Percentiles rank a stretch among this genome's conserved stretches.
phyloP scores from a whole-genome alignment of 2,329 filamentous ascomycete genomes.

The Meredithiella fracta region DNA sequence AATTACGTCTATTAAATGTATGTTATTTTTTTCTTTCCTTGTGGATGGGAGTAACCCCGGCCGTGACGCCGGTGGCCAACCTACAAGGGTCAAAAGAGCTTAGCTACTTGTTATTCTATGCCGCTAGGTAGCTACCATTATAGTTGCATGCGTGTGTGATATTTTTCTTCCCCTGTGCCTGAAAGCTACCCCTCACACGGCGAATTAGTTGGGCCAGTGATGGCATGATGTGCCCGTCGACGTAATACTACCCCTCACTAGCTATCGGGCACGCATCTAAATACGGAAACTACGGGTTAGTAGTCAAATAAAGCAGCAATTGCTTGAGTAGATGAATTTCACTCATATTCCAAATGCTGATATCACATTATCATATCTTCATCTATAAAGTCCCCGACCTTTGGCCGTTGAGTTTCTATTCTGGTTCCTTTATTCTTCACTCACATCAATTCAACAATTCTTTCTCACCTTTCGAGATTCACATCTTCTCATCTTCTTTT shows the following conservation, averaged over 20 bases:
- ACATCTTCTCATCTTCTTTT: too few relatives aligned
- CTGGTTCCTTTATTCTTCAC: background rate
- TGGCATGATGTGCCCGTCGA: background rate
- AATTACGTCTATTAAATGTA: background rate
- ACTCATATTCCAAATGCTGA: background rate
- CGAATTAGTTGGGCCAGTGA: background rate
- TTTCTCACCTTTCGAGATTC: background rate
- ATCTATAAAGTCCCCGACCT: conserved; percentile 1
- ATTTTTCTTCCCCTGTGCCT: too few relatives aligned
- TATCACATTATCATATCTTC: background rate
- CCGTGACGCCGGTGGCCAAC: background rate
- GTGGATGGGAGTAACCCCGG: background rate
- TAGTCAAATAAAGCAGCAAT: background rate
- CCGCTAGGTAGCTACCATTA: too few relatives aligned
- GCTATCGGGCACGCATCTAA: background rate
- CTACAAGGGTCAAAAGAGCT: background rate
- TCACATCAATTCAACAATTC: background rate
- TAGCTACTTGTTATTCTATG: too few relatives aligned
- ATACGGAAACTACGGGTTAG: background rate
- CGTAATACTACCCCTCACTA: background rate
- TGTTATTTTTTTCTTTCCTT: too few relatives aligned
- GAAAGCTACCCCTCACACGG: background rate
- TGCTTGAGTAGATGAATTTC: too few relatives aligned
- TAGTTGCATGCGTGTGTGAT: too few relatives aligned
- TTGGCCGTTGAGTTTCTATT: background rate